Conservation (phyloP, 2,329 filamentous ascomycete genomes). For the Claviceps purpurea region DNA sequence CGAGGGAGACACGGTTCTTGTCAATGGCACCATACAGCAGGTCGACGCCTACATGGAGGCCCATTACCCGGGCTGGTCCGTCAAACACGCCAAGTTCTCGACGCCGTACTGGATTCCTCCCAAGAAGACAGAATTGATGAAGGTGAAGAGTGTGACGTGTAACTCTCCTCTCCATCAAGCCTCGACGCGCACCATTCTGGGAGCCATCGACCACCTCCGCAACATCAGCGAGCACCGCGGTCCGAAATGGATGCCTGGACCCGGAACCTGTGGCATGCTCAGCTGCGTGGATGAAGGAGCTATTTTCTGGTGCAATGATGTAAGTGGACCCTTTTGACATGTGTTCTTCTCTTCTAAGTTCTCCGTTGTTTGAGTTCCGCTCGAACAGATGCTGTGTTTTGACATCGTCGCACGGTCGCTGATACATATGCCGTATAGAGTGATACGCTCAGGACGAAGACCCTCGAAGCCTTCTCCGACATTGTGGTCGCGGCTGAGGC, state of each 20-base stretch:
- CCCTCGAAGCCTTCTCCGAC: neutral
- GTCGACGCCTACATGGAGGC: neutral
- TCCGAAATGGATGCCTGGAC: neutral
- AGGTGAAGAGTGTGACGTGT: too few relatives aligned
- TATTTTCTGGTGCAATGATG: neutral
- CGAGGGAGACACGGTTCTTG: too few relatives aligned
- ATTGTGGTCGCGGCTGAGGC: neutral
- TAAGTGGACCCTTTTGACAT: neutral
- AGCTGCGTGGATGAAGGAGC: neutral
- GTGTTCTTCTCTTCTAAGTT: neutral
- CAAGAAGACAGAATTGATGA: too few relatives aligned
- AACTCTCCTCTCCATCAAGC: too few relatives aligned
- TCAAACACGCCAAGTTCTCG: neutral
- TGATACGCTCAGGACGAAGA: neutral
- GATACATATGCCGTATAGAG: neutral
- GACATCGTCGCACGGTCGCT: neutral
- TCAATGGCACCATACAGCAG: neutral
- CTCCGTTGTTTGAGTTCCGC: neutral
- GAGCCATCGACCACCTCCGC: too few relatives aligned
- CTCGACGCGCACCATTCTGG: too few relatives aligned
- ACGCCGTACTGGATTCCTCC: too few relatives aligned
- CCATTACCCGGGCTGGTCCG: neutral
- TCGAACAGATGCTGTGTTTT: neutral
- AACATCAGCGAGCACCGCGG: too few relatives aligned
- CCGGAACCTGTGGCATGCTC: neutral